Base-by-base conservation (phyloP, 495 filamentous ascomycete genomes). In the Podospora pseudopauciseta region DNA sequence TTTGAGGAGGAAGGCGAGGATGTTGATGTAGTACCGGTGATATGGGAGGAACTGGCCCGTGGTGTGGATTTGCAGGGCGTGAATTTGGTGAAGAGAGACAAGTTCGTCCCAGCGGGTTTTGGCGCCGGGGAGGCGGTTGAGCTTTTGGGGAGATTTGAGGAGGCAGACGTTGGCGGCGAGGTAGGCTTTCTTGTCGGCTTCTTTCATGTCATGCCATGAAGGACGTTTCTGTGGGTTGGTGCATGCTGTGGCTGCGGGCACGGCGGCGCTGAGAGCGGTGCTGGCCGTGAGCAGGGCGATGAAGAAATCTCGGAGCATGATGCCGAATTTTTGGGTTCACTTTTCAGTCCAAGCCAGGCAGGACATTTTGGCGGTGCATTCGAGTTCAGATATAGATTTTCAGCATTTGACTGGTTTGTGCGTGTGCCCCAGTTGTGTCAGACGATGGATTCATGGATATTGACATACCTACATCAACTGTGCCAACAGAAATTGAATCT, bases 11-110 rank as follows among this genome's bases (percentile, higher is more conserved):
- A 77, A 76, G 66, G 83, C 83, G 59, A 82, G 82, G 5, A 79
- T 68, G 16, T 74, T 69, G 6, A 83, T 26, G 58, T 82, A 81
- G 64, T 83, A 84, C 57, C 84, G 75, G 71, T 86, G 84, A 76
- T 82, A 86, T 16, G 80, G 80, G 20, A 85, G 71, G 71, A 86
- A 85, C 27, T 70, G 69, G 15, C 75, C 77, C 56, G 60, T 68
- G 19, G 16, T 62, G 60, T 73, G 71, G 49, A 73, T 71, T 44
- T 58, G 65, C 28, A 70, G 60, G 55, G 66, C 67, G 27, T 65
- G 44, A 44, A 66, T 32, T 67, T 73, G 69, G 44, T 73, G 71
- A 7, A 71, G 34, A 5, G 39, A 26, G 44, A 76, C 72, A 2
- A 84, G 68, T 53, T 84, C 81, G 68, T 84, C 82, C 70, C 78